phyloP scores from a whole-genome alignment of 352 stramenopile genomes.

The Elongisporangium undulatum region DNA sequence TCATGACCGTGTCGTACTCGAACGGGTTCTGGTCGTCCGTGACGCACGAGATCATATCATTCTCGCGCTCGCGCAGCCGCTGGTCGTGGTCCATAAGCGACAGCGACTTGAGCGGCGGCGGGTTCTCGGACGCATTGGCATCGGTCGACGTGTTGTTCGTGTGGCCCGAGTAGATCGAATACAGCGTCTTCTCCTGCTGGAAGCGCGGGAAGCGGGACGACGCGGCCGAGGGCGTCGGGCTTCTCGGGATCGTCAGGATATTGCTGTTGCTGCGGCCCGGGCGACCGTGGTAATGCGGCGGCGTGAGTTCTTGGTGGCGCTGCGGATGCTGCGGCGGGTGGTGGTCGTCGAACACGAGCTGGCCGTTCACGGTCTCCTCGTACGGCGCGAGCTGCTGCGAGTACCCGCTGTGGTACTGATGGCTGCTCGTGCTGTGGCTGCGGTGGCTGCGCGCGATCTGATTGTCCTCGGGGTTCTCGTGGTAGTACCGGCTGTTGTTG shows the following conservation, averaged over 20 bases:
- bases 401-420: conserved; percentile 18
- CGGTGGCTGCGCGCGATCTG: conserved; percentile 10
- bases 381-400: conserved; percentile 3
- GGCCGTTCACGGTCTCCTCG: neutral
- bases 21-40: conserved; percentile 37
- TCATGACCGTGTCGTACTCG: conserved; percentile 11
- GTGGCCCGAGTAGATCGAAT: conserved; percentile 31
- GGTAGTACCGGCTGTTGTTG: conserved; percentile 23
- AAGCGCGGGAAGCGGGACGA: neutral
- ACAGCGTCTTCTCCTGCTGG: conserved; percentile 14
- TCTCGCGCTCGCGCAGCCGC: conserved; percentile 55
- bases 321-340: conserved; percentile 4
- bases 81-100: conserved; percentile 52
- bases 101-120: conserved; percentile 45
- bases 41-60: conserved; percentile 52
- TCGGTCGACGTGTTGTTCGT: conserved; percentile 3
- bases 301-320: neutral
- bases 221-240: neutral
- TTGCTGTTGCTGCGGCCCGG: neutral
- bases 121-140: conserved; percentile 7
- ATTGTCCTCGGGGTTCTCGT: conserved; percentile 23
- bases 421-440: conserved; percentile 9
- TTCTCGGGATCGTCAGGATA: neutral
- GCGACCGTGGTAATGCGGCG: neutral
- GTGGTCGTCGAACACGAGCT: conserved; percentile 3